phyloP scores from a whole-genome alignment of 495 filamentous ascomycete genomes.

The Aspergillus sclerotioniger region DNA sequence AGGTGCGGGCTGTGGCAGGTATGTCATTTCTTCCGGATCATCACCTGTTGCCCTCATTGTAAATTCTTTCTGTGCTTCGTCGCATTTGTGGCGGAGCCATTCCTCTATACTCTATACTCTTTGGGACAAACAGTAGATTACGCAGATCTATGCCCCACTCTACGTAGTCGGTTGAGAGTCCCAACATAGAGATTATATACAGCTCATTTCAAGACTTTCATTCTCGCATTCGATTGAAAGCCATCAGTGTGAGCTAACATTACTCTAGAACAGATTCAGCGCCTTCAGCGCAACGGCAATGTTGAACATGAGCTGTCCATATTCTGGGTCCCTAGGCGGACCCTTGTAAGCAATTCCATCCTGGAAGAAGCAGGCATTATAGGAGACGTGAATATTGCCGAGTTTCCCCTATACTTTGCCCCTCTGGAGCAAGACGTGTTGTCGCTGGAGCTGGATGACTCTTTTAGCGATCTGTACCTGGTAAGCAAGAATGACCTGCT shows the following conservation, averaged over 20 bases:
- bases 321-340: constrained; percentile 90
- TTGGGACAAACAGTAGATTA: constrained; percentile 62
- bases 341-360: constrained; percentile 85
- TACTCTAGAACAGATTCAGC: constrained; percentile 80
- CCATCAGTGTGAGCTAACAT: constrained; percentile 61
- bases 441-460: constrained; percentile 83
- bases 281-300: constrained; percentile 77
- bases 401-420: constrained; percentile 84
- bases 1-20: constrained; percentile 86
- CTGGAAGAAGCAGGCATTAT: constrained; percentile 91
- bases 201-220: constrained; percentile 48
- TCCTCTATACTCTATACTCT: background rate
- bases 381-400: constrained; percentile 84
- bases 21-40: constrained; percentile 40
- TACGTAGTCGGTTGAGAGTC: constrained; percentile 63
- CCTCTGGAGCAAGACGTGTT: constrained; percentile 88
- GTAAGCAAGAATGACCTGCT: constrained; percentile 37
- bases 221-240: constrained; percentile 37
- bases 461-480: constrained; percentile 84
- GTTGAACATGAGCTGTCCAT: constrained; percentile 92
- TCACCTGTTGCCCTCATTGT: constrained; percentile 1
- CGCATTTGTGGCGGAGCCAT: constrained; percentile 3
- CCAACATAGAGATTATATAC: constrained; percentile 51
- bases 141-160: constrained; percentile 55
- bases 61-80: constrained; percentile 5